Evolutionary conservation across 768 basidiomycete species (phyloP).

Genomic region (Sistotremastrum suecicum): DNA sequence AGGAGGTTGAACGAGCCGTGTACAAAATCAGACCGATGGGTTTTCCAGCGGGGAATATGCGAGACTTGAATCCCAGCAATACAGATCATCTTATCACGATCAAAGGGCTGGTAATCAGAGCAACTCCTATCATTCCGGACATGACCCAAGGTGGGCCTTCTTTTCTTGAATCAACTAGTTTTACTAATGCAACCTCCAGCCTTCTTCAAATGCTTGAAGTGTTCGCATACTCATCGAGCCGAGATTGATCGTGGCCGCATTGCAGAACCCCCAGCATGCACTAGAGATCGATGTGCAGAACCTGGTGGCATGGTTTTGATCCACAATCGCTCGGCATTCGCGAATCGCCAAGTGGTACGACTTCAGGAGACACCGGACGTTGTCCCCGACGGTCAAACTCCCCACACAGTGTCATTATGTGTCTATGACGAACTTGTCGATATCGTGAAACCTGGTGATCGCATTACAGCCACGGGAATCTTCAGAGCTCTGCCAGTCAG

Average conservation of each 20-base stretch:
- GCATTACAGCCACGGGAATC: constrained; percentile 82
- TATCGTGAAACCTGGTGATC: constrained; percentile 89
- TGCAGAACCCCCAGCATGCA: constrained; percentile 82
- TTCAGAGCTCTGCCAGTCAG: constrained; percentile 93
- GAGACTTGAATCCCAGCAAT: constrained; percentile 87
- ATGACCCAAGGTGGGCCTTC: constrained; percentile 58
- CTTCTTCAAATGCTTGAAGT: constrained; percentile 94
- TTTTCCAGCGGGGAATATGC: constrained; percentile 76
- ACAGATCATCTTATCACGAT: constrained; percentile 96
- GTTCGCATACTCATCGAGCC: constrained; percentile 92
- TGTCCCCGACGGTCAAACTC: constrained; percentile 96
- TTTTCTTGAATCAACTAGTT: not conserved
- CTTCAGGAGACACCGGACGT: constrained; percentile 97
- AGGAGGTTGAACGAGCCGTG: constrained; percentile 72
- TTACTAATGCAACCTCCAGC: constrained; percentile 27
- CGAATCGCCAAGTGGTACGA: constrained; percentile 88
- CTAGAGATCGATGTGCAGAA: constrained; percentile 81
- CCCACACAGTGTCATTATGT: constrained; percentile 91
- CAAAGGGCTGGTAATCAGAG: constrained; percentile 94
- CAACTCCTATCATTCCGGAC: constrained; percentile 95
- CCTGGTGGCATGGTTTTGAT: constrained; percentile 88
- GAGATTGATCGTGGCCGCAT: constrained; percentile 98
- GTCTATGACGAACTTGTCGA: constrained; percentile 99
- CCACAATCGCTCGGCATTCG: constrained; percentile 94
- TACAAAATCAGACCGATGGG: constrained; percentile 94